These are phyloP conservation scores for Escovopsis weberi DNA, from an alignment of 2,329 filamentous ascomycete genomes.

Conservation along the genomic window DNA sequence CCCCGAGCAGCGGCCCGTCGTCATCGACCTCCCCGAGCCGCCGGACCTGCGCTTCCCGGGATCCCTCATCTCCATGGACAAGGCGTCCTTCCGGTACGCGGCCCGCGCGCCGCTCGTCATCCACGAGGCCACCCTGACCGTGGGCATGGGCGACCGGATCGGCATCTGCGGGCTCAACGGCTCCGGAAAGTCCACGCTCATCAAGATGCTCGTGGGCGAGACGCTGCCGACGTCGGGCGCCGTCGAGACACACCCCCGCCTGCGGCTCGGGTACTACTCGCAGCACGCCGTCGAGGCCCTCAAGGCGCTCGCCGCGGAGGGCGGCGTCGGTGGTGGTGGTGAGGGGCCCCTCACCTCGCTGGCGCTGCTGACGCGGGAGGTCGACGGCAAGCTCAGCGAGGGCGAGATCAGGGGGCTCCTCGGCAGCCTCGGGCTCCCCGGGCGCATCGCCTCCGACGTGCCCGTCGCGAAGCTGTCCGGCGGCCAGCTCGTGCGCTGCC, in stretches of 20 bases:
- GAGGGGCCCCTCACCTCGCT: constrained; percentile 43
- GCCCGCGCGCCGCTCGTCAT: constrained; percentile 29
- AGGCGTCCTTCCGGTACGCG: constrained; percentile 50
- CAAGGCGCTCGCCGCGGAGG: constrained; percentile 33
- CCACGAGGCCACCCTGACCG: constrained; percentile 49
- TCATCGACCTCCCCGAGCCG: constrained; percentile 45
- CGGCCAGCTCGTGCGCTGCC: constrained; percentile 55
- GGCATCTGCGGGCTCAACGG: constrained; percentile 71
- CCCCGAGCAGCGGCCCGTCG: constrained; percentile 42
- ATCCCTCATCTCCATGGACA: constrained; percentile 56
- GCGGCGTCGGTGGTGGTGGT: constrained; percentile 1
- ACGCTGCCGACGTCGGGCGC: constrained; percentile 45
- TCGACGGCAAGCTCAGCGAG: constrained; percentile 41
- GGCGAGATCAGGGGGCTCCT: constrained; percentile 54
- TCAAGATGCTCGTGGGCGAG: constrained; percentile 53
- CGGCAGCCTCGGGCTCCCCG: constrained; percentile 53
- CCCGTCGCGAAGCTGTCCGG: constrained; percentile 62
- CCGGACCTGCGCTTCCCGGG: constrained; percentile 62
- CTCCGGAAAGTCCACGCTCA: constrained; percentile 65
- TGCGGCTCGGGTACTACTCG: constrained; percentile 62
- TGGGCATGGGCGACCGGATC: constrained; percentile 59
- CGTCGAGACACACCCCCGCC: constrained; percentile 50
- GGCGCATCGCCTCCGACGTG: constrained; percentile 57
- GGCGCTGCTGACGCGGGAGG: constrained; percentile 42
- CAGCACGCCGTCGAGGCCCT: constrained; percentile 65